Conservation (phyloP, 1,284 basidiomycete species). For the Vanrija humicola region DNA sequence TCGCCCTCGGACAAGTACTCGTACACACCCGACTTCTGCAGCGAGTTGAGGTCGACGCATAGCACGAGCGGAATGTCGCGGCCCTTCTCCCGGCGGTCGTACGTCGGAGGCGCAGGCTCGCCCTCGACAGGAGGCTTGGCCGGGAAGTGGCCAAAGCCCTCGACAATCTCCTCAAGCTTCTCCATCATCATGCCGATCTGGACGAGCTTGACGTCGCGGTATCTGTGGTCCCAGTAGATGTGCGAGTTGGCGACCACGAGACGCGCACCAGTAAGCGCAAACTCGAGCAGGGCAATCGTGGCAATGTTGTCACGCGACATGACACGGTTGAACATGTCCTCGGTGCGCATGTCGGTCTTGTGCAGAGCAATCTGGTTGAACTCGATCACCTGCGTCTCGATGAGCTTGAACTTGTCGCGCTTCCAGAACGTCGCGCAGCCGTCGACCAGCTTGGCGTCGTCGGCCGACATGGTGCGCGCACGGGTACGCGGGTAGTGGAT, state of each 20-base stretch:
- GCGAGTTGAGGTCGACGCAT: slow-evolving; percentile 93
- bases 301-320: slow-evolving; percentile 95
- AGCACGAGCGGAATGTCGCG: slow-evolving; percentile 85
- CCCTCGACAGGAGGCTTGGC: slow-evolving; percentile 17
- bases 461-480: slow-evolving; percentile 86
- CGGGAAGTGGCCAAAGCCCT: slow-evolving; percentile 78
- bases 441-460: slow-evolving; percentile 84
- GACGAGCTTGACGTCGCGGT: slow-evolving; percentile 95
- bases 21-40: slow-evolving; percentile 82
- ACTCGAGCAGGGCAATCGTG: slow-evolving; percentile 81
- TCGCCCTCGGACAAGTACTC: slow-evolving; percentile 78
- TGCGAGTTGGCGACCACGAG: slow-evolving; percentile 88
- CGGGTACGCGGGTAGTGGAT: slow-evolving; percentile 91
- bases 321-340: slow-evolving; percentile 99
- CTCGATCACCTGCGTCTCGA: slow-evolving; percentile 92
- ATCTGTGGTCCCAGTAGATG: slow-evolving; percentile 89
- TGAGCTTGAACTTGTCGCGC: slow-evolving; percentile 80
- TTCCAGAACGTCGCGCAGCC: slow-evolving; percentile 98
- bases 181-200: slow-evolving; percentile 90
- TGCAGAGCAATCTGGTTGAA: slow-evolving; percentile 92
- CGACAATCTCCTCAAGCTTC: slow-evolving; percentile 83
- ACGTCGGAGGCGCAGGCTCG: slow-evolving; percentile 34
- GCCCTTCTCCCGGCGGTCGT: slow-evolving; percentile 38
- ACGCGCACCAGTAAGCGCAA: slow-evolving; percentile 77
- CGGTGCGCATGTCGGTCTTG: slow-evolving; percentile 91